These are phyloP conservation scores for Mycena albidolilacea DNA, from an alignment of 768 basidiomycete genomes.

Conservation along the genomic window DNA sequence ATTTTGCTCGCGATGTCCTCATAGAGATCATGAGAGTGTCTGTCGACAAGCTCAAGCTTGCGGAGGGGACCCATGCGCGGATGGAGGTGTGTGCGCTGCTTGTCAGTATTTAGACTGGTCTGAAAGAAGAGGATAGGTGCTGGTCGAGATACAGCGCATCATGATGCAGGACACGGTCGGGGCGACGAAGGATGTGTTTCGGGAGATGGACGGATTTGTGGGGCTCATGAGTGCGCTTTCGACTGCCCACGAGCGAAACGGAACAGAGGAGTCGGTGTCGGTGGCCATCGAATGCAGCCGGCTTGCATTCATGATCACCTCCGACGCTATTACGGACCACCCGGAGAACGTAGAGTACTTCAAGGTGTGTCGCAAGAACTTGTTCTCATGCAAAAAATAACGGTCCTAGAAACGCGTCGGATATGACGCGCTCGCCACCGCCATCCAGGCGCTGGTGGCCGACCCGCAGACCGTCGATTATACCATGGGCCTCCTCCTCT, in stretches of 20 bases:
- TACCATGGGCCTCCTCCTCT: constrained; percentile 77
- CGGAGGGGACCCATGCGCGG: constrained; percentile 60
- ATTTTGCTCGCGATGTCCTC: constrained; percentile 81
- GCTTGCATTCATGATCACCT: constrained; percentile 74
- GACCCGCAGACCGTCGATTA: constrained; percentile 64
- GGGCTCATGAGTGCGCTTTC: constrained; percentile 82
- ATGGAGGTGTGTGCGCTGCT: constrained; percentile 63
- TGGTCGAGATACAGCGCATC: constrained; percentile 77
- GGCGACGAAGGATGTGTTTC: constrained; percentile 79
- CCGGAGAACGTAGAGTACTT: constrained; percentile 74
- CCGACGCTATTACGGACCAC: constrained; percentile 74
- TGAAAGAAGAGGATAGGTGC: constrained; percentile 56
- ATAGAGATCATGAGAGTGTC: constrained; percentile 79
- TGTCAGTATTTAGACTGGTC: background rate
- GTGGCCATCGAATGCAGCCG: constrained; percentile 68
- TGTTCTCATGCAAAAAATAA: constrained; percentile 12
- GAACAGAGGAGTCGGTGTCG: constrained; percentile 48
- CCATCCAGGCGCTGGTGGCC: constrained; percentile 67
- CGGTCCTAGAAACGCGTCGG: constrained; percentile 68
- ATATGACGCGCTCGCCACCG: constrained; percentile 73
- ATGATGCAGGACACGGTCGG: constrained; percentile 71
- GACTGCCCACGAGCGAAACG: constrained; percentile 59
- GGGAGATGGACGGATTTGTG: constrained; percentile 87
- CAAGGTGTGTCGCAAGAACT: constrained; percentile 60
- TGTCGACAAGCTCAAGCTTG: constrained; percentile 78